These are phyloP conservation scores for Mycena olivaceomarginata DNA, from an alignment of 768 basidiomycete genomes.

Conservation along the genomic window DNA sequence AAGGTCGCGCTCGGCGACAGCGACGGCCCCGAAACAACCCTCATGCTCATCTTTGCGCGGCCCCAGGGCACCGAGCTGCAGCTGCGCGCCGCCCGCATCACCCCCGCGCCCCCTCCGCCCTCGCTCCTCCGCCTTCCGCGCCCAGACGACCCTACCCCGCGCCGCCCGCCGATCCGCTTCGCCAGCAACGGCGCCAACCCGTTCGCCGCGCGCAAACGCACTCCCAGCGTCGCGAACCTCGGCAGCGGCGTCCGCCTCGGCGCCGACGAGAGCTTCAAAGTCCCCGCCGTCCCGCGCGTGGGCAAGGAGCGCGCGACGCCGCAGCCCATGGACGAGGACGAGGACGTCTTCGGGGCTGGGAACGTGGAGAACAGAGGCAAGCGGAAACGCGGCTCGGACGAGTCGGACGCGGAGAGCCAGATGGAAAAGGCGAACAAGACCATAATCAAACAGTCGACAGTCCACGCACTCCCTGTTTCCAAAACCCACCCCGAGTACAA, in stretches of 20 bases:
- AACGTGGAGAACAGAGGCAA: constrained; percentile 52
- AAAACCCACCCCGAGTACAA: constrained; percentile 73
- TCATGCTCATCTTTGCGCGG: constrained; percentile 75
- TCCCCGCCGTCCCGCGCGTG: constrained; percentile 35
- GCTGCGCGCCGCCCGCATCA: constrained; percentile 76
- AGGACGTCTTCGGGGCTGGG: constrained; percentile 53
- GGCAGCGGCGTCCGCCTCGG: constrained; percentile 62
- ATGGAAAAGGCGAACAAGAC: constrained; percentile 54
- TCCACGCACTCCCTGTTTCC: constrained; percentile 61
- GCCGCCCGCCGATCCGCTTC: constrained; percentile 73
- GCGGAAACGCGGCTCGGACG: constrained; percentile 43
- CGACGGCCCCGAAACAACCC: constrained; percentile 81
- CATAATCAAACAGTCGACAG: constrained; percentile 65
- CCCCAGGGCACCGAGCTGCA: constrained; percentile 54
- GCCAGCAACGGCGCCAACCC: constrained; percentile 40
- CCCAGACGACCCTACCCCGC: constrained; percentile 89
- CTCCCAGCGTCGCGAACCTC: constrained; percentile 54
- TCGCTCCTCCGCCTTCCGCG: constrained; percentile 68
- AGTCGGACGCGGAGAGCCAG: constrained; percentile 37
- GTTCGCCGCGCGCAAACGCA: constrained; percentile 42
- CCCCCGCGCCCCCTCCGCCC: constrained; percentile 60
- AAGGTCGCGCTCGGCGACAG: constrained; percentile 83
- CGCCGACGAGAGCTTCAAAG: constrained; percentile 30
- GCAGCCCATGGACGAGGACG: constrained; percentile 18
- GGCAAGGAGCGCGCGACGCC: constrained; percentile 36